phyloP scores from a whole-genome alignment of 2,329 filamentous ascomycete species.

The Hymenoscyphus salicellus region DNA sequence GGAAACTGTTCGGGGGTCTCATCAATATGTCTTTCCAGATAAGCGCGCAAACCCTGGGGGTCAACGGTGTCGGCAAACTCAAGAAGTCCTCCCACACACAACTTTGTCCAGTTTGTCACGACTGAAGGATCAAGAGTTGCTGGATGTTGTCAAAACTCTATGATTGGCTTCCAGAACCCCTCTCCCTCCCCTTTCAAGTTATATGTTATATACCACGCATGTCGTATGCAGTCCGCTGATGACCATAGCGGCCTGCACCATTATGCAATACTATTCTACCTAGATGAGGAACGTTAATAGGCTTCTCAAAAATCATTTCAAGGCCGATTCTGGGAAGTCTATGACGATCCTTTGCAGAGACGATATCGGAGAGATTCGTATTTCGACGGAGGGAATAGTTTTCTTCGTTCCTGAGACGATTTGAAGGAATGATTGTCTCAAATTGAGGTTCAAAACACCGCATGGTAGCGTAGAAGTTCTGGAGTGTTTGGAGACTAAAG shows the following conservation, averaged over 20 bases:
- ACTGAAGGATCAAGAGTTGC: constrained; percentile 13
- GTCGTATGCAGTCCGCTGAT: background rate
- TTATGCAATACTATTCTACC: background rate
- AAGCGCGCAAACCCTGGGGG: background rate
- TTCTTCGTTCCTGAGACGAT: background rate
- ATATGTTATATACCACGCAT: background rate
- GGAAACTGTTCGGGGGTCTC: background rate
- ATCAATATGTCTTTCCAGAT: background rate
- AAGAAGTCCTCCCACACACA: constrained; percentile 10
- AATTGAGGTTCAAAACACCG: constrained; percentile 3
- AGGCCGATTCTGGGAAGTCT: background rate
- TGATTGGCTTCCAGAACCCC: constrained; percentile 1
- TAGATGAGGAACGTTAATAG: background rate
- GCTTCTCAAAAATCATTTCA: background rate
- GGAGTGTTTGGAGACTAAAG: background rate
- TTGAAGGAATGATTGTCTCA: background rate
- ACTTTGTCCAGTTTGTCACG: constrained; percentile 15
- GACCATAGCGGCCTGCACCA: background rate
- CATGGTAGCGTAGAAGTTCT: background rate
- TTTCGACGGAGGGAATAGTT: background rate
- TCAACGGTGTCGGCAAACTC: constrained; percentile 7
- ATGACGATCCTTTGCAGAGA: background rate
- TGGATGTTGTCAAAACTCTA: constrained; percentile 26
- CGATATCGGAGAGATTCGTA: background rate
- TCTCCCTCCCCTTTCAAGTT: too few relatives aligned